Base-by-base conservation (phyloP, 208 protist species). In the Entamoeba nuttalli region DNA sequence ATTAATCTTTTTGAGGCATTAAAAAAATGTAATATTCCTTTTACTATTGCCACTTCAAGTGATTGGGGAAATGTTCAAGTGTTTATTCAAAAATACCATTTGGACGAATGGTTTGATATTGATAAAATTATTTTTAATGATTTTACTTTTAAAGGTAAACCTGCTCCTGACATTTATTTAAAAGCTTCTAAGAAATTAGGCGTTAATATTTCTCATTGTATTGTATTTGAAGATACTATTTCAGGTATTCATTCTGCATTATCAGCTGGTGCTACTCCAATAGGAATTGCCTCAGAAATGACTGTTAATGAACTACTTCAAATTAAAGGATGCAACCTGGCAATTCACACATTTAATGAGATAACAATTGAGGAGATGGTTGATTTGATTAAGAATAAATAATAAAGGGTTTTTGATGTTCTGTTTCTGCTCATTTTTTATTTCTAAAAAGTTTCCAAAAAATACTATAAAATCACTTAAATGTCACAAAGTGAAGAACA, bases 161-260 rank as follows among this genome's bases (percentile, higher is more conserved):
- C 95, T 9, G 5, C 15, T 41, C 95, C 95, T 44, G 95, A 95
- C 25, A 53, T 95, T 25, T 95, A 93, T 93, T 62, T 95, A 69
- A 35, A 35, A 71, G 94, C 51, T 15, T 48, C 94, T 19, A 7
- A 15, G 2, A 14, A 30, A 69, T 21, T 95, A 30, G 19, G 19
- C 0, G 94, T 71, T 25, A 35, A 5, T 48, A 17, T 35, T 48
- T 17, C 3, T 4, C 41, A 21, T 48, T 95, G 94, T 69, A 15
- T 69, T 35, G 94, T 48, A 15, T 95, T 95, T 95, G 94, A 95
- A 69, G 94, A 95, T 50, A 50, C 15, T 50, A 4, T 69, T 69
- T 25, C 50, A 30, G 94, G 94, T 5, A 15, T 35, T 4, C 21
- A 71, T 25, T 9, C n/a, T 51, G 50, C 94, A 44, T 17, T 41